A percentile compares a stretch with the other conserved stretches of the same genome.
These are phyloP conservation scores for Pythium monospermum DNA, from an alignment of 352 stramenopile genomes.

Conservation along the genomic window DNA sequence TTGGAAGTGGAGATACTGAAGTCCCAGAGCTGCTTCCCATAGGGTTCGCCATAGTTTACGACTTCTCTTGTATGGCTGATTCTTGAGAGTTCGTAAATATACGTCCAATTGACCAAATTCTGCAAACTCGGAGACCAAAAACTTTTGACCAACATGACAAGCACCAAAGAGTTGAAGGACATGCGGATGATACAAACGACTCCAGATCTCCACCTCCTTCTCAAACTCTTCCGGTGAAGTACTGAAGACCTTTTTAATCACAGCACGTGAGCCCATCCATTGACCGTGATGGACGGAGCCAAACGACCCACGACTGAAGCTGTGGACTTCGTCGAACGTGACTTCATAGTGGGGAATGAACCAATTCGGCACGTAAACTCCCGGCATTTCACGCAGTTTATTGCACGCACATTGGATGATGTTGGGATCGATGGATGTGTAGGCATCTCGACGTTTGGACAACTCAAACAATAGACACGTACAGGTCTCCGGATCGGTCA, in stretches of 20 bases:
- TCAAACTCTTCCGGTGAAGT: no score
- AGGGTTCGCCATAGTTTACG: constrained; percentile 24
- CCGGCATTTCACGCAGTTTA: not conserved
- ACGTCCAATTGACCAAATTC: constrained; percentile 33
- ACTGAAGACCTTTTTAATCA: constrained; percentile 35
- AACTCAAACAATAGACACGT: constrained; percentile 14
- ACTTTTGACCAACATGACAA: constrained; percentile 31
- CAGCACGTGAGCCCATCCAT: constrained; percentile 28
- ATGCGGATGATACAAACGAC: constrained; percentile 28
- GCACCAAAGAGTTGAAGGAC: constrained; percentile 35
- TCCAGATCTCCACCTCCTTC: constrained; percentile 33
- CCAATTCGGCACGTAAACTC: constrained; percentile 5
- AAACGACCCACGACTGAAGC: constrained; percentile 24
- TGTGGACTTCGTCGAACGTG: not conserved
- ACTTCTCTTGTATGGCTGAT: constrained; percentile 12
- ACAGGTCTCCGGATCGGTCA: not conserved
- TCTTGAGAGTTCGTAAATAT: constrained; percentile 21
- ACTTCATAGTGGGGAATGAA: constrained; percentile 20
- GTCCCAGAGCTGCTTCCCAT: constrained; percentile 38
- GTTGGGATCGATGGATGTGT: constrained; percentile 1
- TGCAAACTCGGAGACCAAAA: constrained; percentile 40
- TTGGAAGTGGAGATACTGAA: constrained; percentile 65
- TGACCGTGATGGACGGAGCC: constrained; percentile 25
- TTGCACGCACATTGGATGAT: not conserved
- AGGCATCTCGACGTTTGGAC: not conserved